Evolutionary conservation across 1,139 yeast genomes (phyloP), one percentile per base, ranked within the genome.

Genomic region (Blastobotrys malaysiensis): DNA sequence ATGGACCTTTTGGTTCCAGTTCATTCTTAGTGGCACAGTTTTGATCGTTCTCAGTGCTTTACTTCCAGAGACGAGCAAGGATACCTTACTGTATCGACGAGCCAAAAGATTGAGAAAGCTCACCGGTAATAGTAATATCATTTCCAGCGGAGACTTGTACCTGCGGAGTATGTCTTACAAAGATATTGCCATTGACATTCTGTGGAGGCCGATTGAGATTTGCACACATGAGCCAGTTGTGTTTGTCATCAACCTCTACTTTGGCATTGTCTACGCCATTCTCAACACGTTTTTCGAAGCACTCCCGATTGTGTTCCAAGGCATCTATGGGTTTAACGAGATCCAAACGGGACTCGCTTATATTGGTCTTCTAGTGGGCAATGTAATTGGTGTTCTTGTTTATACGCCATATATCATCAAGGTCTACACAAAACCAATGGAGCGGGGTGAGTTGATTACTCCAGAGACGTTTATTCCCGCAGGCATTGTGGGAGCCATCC

Each of bases 251-350:
- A 65, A 82, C 61, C 31, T 78, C 20, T 82, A 83, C 65, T 69
- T 79, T 60, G 77, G 84, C 1, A 67, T 83, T 63, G 73, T 78
- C 18, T 83, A 82, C 66, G 76, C 83, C 27, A 68, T 80, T 36
- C 65, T 79, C 64, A 83, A 82, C 63, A 69, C 82, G 50, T 82
- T 79, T 75, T 80, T 83, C 61, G 87, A 83, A 65, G 83, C 82
- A 0, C 78, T 80, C 66, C 87, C 88, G 7, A 73, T 82, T 51
- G 81, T 80, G 1, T 82, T 77, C 59, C 54, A 61, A 9, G 78
- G 72, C 3, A 64, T 73, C 39, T 73, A 78, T 59, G 65, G 73
- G 50, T 82, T 83, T 66, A 77, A 81, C n/a, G 61, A 73, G 46
- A 71, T 82, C 16, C 77, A 78, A 52, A 64, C 71, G 63, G 86